phyloP scores from a whole-genome alignment of 2,329 filamentous ascomycete genomes.

The Pyricularia grisea region DNA sequence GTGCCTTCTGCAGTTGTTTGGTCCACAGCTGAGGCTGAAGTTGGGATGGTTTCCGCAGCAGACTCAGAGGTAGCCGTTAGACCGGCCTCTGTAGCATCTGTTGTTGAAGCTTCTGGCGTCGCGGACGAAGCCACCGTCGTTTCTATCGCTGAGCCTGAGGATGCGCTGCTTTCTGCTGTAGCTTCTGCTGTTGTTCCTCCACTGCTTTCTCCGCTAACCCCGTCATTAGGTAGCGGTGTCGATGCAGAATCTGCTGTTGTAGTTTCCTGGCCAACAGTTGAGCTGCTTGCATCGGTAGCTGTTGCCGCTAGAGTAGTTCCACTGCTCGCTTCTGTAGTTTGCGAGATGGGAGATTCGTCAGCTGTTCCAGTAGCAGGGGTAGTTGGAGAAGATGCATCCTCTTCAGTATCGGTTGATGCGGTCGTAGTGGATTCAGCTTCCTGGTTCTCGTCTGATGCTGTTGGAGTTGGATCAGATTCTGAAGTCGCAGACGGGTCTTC shows the following conservation, averaged over 20 bases:
- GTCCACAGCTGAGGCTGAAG: too few relatives aligned
- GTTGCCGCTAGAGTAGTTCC: not conserved
- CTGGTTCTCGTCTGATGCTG: too few relatives aligned
- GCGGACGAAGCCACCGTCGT: not conserved
- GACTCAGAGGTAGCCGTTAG: not conserved
- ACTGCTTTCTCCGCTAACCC: not conserved
- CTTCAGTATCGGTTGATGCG: too few relatives aligned
- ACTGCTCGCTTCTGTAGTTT: not conserved
- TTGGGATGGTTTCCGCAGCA: too few relatives aligned
- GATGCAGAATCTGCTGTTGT: not conserved
- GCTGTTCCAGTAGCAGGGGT: too few relatives aligned
- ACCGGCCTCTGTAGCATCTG: not conserved
- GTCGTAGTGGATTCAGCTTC: too few relatives aligned
- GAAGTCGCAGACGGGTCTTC: too few relatives aligned
- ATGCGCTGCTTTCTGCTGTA: not conserved
- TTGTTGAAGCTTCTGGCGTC: not conserved
- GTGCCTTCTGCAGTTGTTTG: not conserved
- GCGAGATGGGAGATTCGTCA: not conserved
- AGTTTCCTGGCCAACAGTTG: not conserved
- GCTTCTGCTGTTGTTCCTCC: not conserved
- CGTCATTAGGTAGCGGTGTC: not conserved
- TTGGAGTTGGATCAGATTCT: too few relatives aligned
- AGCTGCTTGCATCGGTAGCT: not conserved
- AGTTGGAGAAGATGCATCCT: too few relatives aligned
- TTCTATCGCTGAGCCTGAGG: not conserved